Percentiles rank a stretch among this genome's conserved stretches.
Evolutionary conservation across 2,329 filamentous ascomycete species (phyloP).

Genomic region (Alternaria conjuncta): DNA sequence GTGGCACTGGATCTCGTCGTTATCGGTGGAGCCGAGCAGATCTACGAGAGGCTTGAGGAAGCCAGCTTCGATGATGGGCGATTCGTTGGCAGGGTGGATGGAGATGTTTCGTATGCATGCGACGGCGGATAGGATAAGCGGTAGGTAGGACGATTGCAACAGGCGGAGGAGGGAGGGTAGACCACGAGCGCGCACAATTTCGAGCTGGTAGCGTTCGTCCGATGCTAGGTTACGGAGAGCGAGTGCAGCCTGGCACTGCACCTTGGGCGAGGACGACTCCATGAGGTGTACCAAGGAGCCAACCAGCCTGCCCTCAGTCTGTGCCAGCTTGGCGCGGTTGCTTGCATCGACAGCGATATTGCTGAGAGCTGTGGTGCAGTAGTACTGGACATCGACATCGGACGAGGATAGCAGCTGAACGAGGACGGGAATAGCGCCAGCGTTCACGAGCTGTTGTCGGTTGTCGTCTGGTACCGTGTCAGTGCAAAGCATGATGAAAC

Average conservation of each 20-base stretch:
- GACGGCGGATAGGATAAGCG: constrained; percentile 93
- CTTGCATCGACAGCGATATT: constrained; percentile 95
- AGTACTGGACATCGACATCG: constrained; percentile 98
- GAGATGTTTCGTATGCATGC: constrained; percentile 99
- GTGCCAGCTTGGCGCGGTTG: constrained; percentile 88
- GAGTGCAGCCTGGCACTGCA: constrained; percentile 95
- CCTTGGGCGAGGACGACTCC: constrained; percentile 91
- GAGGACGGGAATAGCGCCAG: constrained; percentile 95
- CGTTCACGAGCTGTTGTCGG: constrained; percentile 94
- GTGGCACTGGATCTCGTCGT: constrained; percentile 98
- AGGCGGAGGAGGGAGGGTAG: constrained; percentile 85
- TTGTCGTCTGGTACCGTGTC: constrained; percentile 76
- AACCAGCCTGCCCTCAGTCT: constrained; percentile 88
- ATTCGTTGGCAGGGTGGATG: constrained; percentile 96
- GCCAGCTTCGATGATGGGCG: constrained; percentile 96
- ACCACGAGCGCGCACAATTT: constrained; percentile 90
- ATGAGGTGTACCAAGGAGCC: constrained; percentile 94
- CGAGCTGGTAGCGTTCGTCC: constrained; percentile 97
- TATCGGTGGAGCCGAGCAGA: constrained; percentile 91
- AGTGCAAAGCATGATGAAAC: constrained; percentile 17
- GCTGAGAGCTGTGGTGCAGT: constrained; percentile 97
- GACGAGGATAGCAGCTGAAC: constrained; percentile 91
- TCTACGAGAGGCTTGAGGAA: constrained; percentile 95
- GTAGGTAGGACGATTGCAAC: constrained; percentile 92
- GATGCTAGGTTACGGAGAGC: constrained; percentile 94